phyloP scores from a whole-genome alignment of 2,329 filamentous ascomycete species.

The Thermoascus crustaceus region DNA sequence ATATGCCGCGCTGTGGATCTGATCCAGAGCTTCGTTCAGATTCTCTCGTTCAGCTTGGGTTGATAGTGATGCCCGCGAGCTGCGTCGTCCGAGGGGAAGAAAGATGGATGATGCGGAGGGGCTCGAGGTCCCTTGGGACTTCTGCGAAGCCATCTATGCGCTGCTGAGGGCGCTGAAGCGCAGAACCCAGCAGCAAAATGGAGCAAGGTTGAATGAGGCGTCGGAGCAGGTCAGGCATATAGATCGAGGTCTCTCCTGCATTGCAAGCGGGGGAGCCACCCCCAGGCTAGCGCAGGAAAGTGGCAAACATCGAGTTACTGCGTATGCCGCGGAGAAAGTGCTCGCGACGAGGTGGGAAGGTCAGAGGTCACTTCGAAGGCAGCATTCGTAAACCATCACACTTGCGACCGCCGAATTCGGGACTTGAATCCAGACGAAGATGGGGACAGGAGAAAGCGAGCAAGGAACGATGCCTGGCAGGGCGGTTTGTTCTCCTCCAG shows the following conservation, averaged over 20 bases:
- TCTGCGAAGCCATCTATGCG: conserved; percentile 27
- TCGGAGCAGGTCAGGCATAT: conserved; percentile 4
- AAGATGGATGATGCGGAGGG: conserved; percentile 39
- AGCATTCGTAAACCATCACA: background rate
- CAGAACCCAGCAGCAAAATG: conserved; percentile 7
- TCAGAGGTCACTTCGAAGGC: background rate
- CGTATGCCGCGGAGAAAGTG: no score
- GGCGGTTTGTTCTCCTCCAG: background rate
- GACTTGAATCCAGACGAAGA: background rate
- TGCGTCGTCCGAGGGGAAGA: conserved; percentile 38
- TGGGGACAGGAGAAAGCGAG: background rate
- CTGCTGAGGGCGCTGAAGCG: conserved; percentile 1
- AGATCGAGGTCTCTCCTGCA: background rate
- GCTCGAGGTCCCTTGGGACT: conserved; percentile 31
- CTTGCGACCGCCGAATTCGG: background rate
- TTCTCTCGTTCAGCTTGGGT: conserved; percentile 62
- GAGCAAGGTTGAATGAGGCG: background rate
- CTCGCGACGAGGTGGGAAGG: background rate
- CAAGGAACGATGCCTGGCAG: background rate
- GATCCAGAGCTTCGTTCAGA: conserved; percentile 68
- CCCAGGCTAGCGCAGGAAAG: background rate
- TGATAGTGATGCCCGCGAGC: conserved; percentile 44
- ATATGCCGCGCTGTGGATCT: conserved; percentile 83
- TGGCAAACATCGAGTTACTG: background rate
- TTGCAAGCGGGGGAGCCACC: background rate